These are phyloP conservation scores for Hymenoscyphus linearis DNA, from an alignment of 2,329 filamentous ascomycete genomes.

Conservation along the genomic window DNA sequence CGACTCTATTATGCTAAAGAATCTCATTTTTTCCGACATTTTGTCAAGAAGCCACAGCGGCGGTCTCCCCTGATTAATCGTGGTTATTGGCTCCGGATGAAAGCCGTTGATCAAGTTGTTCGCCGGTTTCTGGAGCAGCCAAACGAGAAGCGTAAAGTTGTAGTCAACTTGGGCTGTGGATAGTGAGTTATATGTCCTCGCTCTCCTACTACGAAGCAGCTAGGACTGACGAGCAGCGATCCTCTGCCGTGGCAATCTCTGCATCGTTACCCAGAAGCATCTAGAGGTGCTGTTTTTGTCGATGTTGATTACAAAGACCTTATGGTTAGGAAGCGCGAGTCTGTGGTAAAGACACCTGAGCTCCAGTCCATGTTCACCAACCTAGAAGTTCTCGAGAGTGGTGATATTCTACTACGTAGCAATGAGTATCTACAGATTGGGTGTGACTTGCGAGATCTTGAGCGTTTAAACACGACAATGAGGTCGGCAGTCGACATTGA, in stretches of 20 bases:
- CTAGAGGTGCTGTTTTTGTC: slow-evolving; percentile 60
- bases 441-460: slow-evolving; percentile 70
- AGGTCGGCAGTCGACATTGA: slow-evolving; percentile 51
- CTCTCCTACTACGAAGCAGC: slow-evolving; percentile 1
- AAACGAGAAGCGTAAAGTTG: slow-evolving; percentile 56
- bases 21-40: slow-evolving; percentile 80
- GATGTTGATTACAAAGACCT: slow-evolving; percentile 83
- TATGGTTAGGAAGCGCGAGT: slow-evolving; percentile 66
- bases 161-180: slow-evolving; percentile 84
- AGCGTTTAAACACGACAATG: slow-evolving; percentile 54
- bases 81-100: slow-evolving; percentile 82
- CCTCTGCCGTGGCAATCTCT: slow-evolving; percentile 82
- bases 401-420: slow-evolving; percentile 55
- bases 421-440: slow-evolving; percentile 72
- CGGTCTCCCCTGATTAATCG: slow-evolving; percentile 86
- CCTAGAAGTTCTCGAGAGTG: slow-evolving; percentile 37
- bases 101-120: slow-evolving; percentile 71
- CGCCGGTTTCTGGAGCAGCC: slow-evolving; percentile 62
- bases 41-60: slow-evolving; percentile 77
- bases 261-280: slow-evolving; percentile 55
- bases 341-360: slow-evolving; percentile 59
- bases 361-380: slow-evolving; percentile 49
- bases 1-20: slow-evolving; percentile 73
- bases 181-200: slow-evolving; percentile 56
- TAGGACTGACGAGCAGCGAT: slow-evolving; percentile 52